Evolutionary conservation across 2,329 filamentous ascomycete genomes (phyloP).

Genomic region (Colletotrichum sp.): DNA sequence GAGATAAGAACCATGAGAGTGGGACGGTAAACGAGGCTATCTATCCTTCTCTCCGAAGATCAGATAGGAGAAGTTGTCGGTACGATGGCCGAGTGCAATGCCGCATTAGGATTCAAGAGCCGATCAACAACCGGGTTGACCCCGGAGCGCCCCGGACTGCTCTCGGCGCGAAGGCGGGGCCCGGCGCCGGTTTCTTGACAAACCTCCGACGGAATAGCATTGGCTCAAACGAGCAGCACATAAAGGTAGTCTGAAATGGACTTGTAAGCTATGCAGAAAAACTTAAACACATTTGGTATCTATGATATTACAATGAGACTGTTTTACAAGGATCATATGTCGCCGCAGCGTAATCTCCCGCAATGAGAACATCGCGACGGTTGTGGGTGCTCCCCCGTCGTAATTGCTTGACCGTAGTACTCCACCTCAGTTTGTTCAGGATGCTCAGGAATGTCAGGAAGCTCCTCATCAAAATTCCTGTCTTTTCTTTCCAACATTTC

Average conservation of each 20-base stretch:
- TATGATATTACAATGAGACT: background rate
- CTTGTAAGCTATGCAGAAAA: background rate
- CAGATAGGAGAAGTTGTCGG: background rate
- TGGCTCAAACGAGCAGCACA: background rate
- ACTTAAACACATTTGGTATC: background rate
- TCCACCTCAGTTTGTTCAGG: background rate
- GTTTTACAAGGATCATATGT: background rate
- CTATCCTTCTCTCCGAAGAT: background rate
- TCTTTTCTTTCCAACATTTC: conserved; percentile 10
- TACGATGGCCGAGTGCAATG: background rate
- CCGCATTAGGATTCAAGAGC: background rate
- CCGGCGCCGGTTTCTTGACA: background rate
- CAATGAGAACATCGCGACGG: background rate
- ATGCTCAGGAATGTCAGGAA: background rate
- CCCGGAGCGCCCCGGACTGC: background rate
- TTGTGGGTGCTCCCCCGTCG: background rate
- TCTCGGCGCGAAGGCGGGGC: background rate
- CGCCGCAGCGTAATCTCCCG: background rate
- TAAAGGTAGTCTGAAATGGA: background rate
- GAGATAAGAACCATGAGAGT: background rate
- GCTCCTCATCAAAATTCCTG: background rate
- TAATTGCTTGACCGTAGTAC: background rate
- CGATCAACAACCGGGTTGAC: background rate
- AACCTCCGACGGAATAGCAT: background rate
- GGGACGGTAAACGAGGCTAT: background rate